A percentile compares a stretch with the other conserved stretches of the same genome.
Conservation (phyloP, 345 rosid genomes). For the Moringa oleifera region DNA sequence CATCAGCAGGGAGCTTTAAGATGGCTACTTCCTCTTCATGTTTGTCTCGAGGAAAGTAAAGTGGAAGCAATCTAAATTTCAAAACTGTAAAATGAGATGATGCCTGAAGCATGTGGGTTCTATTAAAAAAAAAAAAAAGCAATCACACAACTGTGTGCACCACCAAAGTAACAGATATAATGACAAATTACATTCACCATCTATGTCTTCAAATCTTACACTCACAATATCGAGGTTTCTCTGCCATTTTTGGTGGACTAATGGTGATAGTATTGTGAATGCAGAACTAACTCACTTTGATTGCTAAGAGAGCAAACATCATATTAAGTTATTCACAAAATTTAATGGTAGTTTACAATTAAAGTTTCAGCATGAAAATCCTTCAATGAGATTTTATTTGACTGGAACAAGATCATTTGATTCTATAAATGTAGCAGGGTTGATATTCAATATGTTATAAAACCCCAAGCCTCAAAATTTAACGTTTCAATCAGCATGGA, state of each 20-base stretch:
- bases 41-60: slow-evolving; percentile 95
- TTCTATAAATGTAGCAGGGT: background rate
- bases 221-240: background rate
- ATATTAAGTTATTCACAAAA: background rate
- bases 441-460: too few relatives aligned
- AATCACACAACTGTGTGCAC: background rate
- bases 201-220: background rate
- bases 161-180: background rate
- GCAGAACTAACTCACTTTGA: too few relatives aligned
- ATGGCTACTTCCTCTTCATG: slow-evolving; percentile 86
- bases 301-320: background rate
- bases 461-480: too few relatives aligned
- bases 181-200: background rate
- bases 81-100: slow-evolving; percentile 13
- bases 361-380: background rate
- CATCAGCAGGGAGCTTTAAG: slow-evolving; percentile 93
- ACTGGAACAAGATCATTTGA: background rate
- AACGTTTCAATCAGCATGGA: too few relatives aligned
- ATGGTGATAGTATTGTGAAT: background rate
- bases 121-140: background rate
- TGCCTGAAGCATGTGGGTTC: background rate
- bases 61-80: slow-evolving; percentile 75
- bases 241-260: background rate
- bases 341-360: background rate
- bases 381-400: background rate